phyloP scores from a whole-genome alignment of 2,329 filamentous ascomycete species.

The Hypoxylon rubiginosum region DNA sequence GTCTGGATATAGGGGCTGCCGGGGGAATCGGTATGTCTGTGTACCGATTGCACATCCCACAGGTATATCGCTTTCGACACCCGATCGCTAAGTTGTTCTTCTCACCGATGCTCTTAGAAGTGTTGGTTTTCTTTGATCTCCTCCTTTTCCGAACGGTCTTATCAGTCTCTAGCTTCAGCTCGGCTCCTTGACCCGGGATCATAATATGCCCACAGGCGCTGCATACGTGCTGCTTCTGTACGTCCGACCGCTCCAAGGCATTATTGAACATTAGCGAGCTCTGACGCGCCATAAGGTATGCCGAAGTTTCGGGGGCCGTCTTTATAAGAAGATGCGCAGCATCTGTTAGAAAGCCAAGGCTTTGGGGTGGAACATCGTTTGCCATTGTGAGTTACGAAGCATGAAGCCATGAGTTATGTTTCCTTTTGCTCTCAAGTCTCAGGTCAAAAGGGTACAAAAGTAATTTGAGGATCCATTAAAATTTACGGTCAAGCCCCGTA shows the following conservation, averaged over 20 bases:
- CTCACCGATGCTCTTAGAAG: constrained; percentile 12
- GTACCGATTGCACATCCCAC: constrained; percentile 60
- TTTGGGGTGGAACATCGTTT: constrained; percentile 45
- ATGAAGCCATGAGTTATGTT: not conserved
- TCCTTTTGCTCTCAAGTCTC: not conserved
- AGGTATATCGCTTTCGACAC: constrained; percentile 58
- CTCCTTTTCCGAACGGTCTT: constrained; percentile 64
- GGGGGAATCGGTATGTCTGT: constrained; percentile 59
- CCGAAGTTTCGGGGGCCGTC: constrained; percentile 68
- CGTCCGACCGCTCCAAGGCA: constrained; percentile 59
- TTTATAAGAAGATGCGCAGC: constrained; percentile 69
- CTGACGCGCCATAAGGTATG: constrained; percentile 69
- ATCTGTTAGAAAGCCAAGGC: constrained; percentile 65
- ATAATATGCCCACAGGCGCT: constrained; percentile 72
- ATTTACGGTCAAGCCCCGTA: not conserved
- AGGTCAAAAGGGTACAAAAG: not conserved
- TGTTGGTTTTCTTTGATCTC: constrained; percentile 29
- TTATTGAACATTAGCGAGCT: constrained; percentile 64
- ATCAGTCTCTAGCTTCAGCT: constrained; percentile 56
- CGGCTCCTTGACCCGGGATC: constrained; percentile 63
- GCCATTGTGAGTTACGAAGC: constrained; percentile 33
- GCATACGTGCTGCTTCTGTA: constrained; percentile 69
- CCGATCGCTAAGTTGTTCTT: constrained; percentile 15
- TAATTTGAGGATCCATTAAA: not conserved
- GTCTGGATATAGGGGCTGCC: constrained; percentile 50